Evolutionary conservation across 371 early-diverging fungal genomes (phyloP).

Genomic region (Syncephalastrum monosporum): DNA sequence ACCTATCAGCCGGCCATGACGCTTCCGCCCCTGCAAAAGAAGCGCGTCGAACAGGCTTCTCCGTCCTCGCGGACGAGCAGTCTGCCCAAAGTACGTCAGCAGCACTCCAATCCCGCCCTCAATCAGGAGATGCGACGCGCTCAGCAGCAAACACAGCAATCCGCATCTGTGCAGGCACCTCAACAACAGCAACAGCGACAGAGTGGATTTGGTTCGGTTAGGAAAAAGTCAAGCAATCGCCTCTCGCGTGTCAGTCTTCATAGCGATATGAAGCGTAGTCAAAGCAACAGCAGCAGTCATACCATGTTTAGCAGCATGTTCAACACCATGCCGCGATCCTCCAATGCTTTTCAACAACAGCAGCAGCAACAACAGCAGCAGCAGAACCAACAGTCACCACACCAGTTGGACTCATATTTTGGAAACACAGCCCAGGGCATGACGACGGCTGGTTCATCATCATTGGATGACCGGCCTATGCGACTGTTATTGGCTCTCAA

Average conservation of each 20-base stretch:
- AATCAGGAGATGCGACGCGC: slow-evolving; percentile 2
- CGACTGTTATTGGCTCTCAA: slow-evolving; percentile 43
- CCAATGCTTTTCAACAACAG: neutral
- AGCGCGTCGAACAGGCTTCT: slow-evolving; percentile 1
- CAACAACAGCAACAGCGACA: slow-evolving; percentile 3
- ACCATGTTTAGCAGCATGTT: neutral
- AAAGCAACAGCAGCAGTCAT: neutral
- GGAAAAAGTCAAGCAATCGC: no score
- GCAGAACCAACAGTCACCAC: neutral
- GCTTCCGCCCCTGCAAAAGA: slow-evolving; percentile 3
- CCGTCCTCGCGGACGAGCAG: slow-evolving; percentile 11
- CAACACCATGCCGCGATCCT: slow-evolving; percentile 3
- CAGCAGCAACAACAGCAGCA: no score
- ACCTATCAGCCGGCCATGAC: slow-evolving; percentile 6
- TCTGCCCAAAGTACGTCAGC: neutral
- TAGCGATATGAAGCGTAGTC: no score
- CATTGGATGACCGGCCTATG: slow-evolving; percentile 13
- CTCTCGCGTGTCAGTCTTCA: no score
- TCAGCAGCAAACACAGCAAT: slow-evolving; percentile 4
- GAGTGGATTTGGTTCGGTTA: no score
- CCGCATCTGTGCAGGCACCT: neutral
- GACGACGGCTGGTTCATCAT: neutral
- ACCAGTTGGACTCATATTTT: neutral
- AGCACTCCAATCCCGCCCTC: slow-evolving; percentile 1
- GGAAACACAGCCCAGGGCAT: neutral